Percentiles rank a stretch among this genome's conserved stretches.
Conservation (phyloP, 495 filamentous ascomycete species). For the Penicillium angulare region DNA sequence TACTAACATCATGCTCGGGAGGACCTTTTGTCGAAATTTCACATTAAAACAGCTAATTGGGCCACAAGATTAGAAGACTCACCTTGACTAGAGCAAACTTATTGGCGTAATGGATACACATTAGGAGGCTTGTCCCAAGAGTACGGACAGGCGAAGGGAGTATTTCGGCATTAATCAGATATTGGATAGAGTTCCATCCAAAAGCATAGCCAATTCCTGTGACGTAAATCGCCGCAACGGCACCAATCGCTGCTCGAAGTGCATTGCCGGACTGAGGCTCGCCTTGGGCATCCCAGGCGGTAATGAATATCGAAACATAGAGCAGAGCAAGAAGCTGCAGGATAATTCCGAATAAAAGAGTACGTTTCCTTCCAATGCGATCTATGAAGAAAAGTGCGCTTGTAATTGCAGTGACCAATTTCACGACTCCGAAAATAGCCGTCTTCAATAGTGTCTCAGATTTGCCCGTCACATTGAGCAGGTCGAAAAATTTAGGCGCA, state of each 20-base stretch:
- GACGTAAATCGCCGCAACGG: conserved; percentile 15
- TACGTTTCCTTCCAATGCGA: conserved; percentile 10
- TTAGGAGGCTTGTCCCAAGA: conserved; percentile 33
- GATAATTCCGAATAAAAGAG: conserved; percentile 12
- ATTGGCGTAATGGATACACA: conserved; percentile 63
- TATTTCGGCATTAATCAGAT: conserved; percentile 66
- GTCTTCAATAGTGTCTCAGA: conserved; percentile 56
- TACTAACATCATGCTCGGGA: conserved; percentile 51
- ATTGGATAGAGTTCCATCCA: conserved; percentile 19
- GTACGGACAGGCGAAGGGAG: conserved; percentile 58
- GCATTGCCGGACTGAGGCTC: neutral
- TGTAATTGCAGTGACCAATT: conserved; percentile 52
- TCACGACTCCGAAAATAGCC: conserved; percentile 59
- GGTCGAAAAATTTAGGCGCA: conserved; percentile 35
- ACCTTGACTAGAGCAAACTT: conserved; percentile 48
- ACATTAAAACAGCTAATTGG: neutral
- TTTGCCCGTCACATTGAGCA: conserved; percentile 53
- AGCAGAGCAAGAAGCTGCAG: conserved; percentile 12
- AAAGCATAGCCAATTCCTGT: conserved; percentile 16
- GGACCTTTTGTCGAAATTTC: conserved; percentile 46
- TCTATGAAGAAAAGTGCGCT: conserved; percentile 40
- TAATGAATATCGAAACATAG: conserved; percentile 19
- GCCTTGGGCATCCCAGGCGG: neutral
- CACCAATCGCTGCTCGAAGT: neutral
- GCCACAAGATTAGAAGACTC: neutral